Evolutionary conservation across 257 asterid species (phyloP), one percentile per base, ranked within the genome.

Genomic region (Solanum okadae): DNA sequence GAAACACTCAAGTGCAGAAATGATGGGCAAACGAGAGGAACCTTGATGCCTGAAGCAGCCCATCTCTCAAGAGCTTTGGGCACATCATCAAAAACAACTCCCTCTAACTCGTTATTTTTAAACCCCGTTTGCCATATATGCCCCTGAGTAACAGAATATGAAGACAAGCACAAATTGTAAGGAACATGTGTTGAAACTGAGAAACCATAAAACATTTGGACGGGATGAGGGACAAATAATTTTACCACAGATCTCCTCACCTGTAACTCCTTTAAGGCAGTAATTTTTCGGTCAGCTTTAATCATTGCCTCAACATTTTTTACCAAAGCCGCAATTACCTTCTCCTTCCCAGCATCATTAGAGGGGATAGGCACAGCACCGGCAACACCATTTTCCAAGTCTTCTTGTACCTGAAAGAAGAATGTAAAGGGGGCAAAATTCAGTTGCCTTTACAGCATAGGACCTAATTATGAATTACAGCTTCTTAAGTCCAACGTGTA

Each of bases 251-350:
- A 31, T 84, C 23, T 49, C 35, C 93, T 88, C 89, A 95, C 99
- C 92, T 97, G 99, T 90, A 97, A 90, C 90, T 96, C 95, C 88
- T 97, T 97, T 90, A 97, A 91, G 88, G 99, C 90, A 72, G 98
- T 96, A 90, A 97, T 94, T 90, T 97, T 97, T 83, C 99, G 90
- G 92, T 97, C 99, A 67, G 99, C 97, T 92, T 94, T 92, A 84
- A 96, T 97, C 99, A 97, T 97, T 22, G 97, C 97, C 88, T 88
- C 94, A 67, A 96, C 99, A 75, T 97, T 97, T 56, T 97, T 88
- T 25, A 95, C 97, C 91, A 97, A 84, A 86, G 98, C 98, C 34
- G 94, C 96, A 91, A 94, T 94, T 40, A 95, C 92, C 11, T 93
- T 97, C 87, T 93, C 96, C 89, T 94, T 97, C 73, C 89, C 93